These are phyloP conservation scores for Amphicarpaea edgeworthii DNA, from an alignment of 306 rosid genomes.

Conservation along the genomic window DNA sequence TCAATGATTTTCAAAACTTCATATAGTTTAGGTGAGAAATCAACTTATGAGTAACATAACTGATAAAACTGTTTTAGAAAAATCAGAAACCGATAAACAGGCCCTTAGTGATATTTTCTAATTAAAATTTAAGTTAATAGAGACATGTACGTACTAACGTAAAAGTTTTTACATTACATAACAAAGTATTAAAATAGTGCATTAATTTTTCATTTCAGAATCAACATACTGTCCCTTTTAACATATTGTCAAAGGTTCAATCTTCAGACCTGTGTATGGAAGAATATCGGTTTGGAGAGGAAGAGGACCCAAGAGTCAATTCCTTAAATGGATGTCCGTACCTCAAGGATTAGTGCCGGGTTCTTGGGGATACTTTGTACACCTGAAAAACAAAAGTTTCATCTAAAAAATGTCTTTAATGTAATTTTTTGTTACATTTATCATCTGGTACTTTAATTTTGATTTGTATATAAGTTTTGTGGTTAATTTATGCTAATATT, in stretches of 20 bases:
- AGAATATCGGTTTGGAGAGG: too few species aligned
- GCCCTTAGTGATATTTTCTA: too few species aligned
- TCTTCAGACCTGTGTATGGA: not conserved
- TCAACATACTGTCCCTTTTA: not conserved
- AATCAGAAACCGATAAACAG: too few species aligned
- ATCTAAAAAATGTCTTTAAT: not conserved
- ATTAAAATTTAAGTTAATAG: too few species aligned
- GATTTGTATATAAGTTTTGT: not conserved
- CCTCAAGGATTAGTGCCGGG: not conserved
- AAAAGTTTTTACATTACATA: too few species aligned
- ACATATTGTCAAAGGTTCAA: not conserved
- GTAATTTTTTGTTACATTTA: not conserved
- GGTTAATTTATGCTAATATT: not conserved
- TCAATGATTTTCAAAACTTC: too few species aligned
- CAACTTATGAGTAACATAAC: too few species aligned
- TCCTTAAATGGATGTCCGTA: not conserved
- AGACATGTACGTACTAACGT: too few species aligned
- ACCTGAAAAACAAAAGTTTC: not conserved
- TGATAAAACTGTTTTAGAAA: too few species aligned
- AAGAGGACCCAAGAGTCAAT: not conserved
- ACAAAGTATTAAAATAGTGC: not conserved
- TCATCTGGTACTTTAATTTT: not conserved
- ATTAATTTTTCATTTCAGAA: not conserved
- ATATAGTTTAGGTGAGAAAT: too few species aligned
- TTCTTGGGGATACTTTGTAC: not conserved